Evolutionary conservation across 768 basidiomycete genomes (phyloP), one percentile per base, ranked within the genome.

Genomic region (Mycena venus): DNA sequence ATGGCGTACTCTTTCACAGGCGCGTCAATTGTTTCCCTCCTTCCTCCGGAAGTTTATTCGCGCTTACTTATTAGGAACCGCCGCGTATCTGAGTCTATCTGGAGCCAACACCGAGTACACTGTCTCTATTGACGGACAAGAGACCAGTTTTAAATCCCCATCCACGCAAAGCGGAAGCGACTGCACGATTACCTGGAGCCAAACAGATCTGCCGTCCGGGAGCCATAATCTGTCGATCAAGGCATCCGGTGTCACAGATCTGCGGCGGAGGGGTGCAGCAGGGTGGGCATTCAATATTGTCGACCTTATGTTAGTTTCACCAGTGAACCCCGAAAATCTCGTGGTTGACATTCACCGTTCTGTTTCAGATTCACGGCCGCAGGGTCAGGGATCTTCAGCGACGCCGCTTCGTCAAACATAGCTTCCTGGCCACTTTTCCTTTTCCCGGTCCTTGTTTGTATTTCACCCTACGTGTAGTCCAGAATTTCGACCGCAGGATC

Each of bases 61-160:
- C n/a, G n/a, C 36, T 61, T 23, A 61, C 25, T 36, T 61, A 38
- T 61, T 23, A 61, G 59, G 59, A 27, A 11, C 36, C 36, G n/a
- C 27, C 36, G 59, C 25, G 34, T 61, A 61, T 40, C 36, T 61
- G n/a, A 61, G 59, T 40, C 38, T 61, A 23, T 61, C 59, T 61
- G 59, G 59, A 27, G 25, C 19, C 25, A 61, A 61, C 36, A 40
- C 36, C 36, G 36, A 42, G 59, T 61, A 61, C 59, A 42, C n/a
- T 38, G 36, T 61, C 36, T 61, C 59, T 19, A 40, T 61, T 40
- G 59, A 61, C 59, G 59, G 59, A 23, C n/a, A 61, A 61, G 59
- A 23, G 59, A 61, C 59, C 23, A 61, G 23, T 40, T 61, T 61
- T 61, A 34, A n/a, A 2, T 61, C 59, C 59, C 59, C 59, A 25